These are phyloP conservation scores for Cutaneotrichosporon sp. DNA, from an alignment of 1,284 basidiomycete genomes.

Conservation along the genomic window DNA sequence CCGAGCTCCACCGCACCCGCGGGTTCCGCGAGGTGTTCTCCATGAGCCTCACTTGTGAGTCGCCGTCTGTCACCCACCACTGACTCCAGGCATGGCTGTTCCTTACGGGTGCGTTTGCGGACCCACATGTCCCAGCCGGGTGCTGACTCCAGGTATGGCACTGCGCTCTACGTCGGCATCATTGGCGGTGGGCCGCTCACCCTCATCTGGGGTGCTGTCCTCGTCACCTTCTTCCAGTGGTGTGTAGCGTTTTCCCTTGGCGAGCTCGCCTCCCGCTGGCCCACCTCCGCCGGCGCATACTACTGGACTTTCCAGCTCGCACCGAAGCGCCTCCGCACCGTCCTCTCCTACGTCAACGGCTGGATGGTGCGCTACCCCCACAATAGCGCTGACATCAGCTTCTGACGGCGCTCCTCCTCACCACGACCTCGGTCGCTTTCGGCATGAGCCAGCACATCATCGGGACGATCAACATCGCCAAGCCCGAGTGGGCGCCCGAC, in stretches of 20 bases:
- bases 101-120: slow-evolving; percentile 15
- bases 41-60: slow-evolving; percentile 21
- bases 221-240: slow-evolving; percentile 21
- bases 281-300: slow-evolving; percentile 22
- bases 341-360: slow-evolving; percentile 24
- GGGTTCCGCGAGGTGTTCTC: slow-evolving; percentile 17
- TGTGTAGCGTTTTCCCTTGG: slow-evolving; percentile 16
- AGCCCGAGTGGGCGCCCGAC: slow-evolving; percentile 20
- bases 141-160: slow-evolving; percentile 6
- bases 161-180: slow-evolving; percentile 15
- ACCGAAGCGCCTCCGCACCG: slow-evolving; percentile 13
- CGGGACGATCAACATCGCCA: slow-evolving; percentile 18
- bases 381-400: not conserved
- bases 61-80: not conserved
- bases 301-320: slow-evolving; percentile 27
- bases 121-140: not conserved
- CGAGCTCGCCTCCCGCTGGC: slow-evolving; percentile 22
- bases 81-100: slow-evolving; percentile 17
- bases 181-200: slow-evolving; percentile 20
- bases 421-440: slow-evolving; percentile 17
- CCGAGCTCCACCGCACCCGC: slow-evolving; percentile 18
- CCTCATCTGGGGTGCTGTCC: slow-evolving; percentile 18
- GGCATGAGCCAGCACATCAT: slow-evolving; percentile 23
- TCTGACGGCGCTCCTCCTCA: slow-evolving; percentile 20
- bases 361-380: slow-evolving; percentile 13